Base-by-base conservation (phyloP, 352 stramenopile genomes). In the Blastocystis sp. region DNA sequence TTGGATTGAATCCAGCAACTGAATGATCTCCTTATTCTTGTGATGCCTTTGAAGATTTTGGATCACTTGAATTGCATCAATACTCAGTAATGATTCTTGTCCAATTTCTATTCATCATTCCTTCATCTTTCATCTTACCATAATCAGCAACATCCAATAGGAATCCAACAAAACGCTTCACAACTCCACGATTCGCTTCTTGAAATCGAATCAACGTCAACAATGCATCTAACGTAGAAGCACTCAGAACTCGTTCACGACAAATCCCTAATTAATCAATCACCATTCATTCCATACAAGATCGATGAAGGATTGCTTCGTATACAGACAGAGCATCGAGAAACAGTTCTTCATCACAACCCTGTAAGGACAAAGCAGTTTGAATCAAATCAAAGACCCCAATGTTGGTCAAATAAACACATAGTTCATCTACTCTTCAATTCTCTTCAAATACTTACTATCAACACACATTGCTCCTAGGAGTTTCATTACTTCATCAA, bases 361-460 rank as follows among this genome's bases (percentile, higher is more conserved):
- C 27, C n/a, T 83, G 71, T 6, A 83, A 37, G 2, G 71, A 66
- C 14, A 83, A 43, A 9, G n/a, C 57, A 43, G 71, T 65, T 43
- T 83, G 46, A 43, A 83, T 83, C 19, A 37, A 46, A 32, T 83
- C 71, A 42, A 83, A 65, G 19, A 83, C 46, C 4, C 71, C 71
- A 21, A 43, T 29, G 29, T 83, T 83, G 19, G 71, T 42, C 0
- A 83, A 21, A 63, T 83, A 83, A 7, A 83, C 51, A 43, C 71
- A 83, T 24, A 67, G 65, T 49, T 83, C 71, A n/a, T 83, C 71
- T 83, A 83, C 51, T 21, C 12, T 1, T 83, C 49, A 65, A 9
- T 65, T 19, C n/a, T 19, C 21, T 21, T 11, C 24, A 29, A 2
- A 83, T 35, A 27, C 51, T 11, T 43, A 83, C 71, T 83, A 14